A percentile compares a stretch with the other conserved stretches of the same genome.
Evolutionary conservation across 352 stramenopile species (phyloP).

Genomic region (Globisporangium acanthophoron): DNA sequence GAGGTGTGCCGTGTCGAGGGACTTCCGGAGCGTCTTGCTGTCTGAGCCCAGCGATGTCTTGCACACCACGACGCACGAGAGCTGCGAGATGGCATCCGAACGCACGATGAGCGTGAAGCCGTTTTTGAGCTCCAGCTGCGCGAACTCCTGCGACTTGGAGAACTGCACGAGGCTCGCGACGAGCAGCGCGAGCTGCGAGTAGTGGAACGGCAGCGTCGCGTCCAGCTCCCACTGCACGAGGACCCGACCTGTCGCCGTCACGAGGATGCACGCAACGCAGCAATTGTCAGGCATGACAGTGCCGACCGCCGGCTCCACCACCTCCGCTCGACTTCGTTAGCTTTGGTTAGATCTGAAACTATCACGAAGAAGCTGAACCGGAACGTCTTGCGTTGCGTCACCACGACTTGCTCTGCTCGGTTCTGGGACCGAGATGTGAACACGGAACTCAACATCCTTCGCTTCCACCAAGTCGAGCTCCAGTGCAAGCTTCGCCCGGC

Average conservation of each 20-base stretch:
- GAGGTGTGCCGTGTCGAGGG: constrained; percentile 30
- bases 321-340: no score
- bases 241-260: constrained; percentile 39
- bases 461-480: no score
- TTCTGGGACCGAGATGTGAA: no score
- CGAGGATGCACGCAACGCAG: constrained; percentile 35
- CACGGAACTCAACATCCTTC: no score
- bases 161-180: constrained; percentile 62
- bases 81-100: constrained; percentile 24
- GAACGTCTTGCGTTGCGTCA: no score
- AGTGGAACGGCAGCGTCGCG: constrained; percentile 34
- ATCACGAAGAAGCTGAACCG: no score
- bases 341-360: no score
- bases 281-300: constrained; percentile 1
- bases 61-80: constrained; percentile 40
- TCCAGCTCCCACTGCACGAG: constrained; percentile 45
- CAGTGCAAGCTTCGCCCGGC: no score
- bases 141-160: constrained; percentile 25
- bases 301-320: no score
- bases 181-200: constrained; percentile 36
- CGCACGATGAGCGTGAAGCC: constrained; percentile 35
- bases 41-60: constrained; percentile 8
- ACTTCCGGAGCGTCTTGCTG: background rate
- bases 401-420: no score
- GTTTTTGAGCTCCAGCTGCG: constrained; percentile 28